Evolutionary conservation across 805 yeast species (phyloP), one percentile per base, ranked within the genome.

Genomic region (Wickerhamomyces alni): DNA sequence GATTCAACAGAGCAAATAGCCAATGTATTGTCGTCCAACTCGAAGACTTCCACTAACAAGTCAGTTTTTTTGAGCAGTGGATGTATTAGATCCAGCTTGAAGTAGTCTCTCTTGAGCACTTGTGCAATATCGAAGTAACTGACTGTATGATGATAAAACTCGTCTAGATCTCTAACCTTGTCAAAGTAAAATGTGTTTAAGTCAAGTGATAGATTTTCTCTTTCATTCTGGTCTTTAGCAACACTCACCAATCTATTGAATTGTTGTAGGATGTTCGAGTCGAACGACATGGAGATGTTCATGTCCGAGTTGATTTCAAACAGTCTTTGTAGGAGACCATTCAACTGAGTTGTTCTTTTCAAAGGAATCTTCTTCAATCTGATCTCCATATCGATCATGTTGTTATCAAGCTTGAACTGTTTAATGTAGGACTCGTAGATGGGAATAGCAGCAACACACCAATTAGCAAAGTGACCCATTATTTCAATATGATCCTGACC

Each of bases 41-140:
- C 34, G 34, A 55, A 46, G 10, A 54, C 34, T 30, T 55, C 58
- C 17, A 49, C 45, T 2, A 52, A 34, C 10, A 30, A 17, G 21
- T 33, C 31, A 13, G 13, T 18, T 9, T 33, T 15, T n/a, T 17
- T 31, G n/a, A 18, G 37, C 33, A n/a, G 3, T 25, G 30, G 39
- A 31, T 52, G 54, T 21, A 36, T 42, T 5, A 38, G 2, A 19
- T 42, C 42, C 11, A 48, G 42, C 33, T 53, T 45, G 33, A 55
- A 55, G 41, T 53, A 55, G 28, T 53, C 59, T 36, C 59, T 47
- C 21, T 46, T 43, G 2, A 45, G 31, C 19, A 53, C 41, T 9
- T 55, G 51, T 1, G 33, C 28, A 6, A 36, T 32, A 31, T 43
- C 38, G 42, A 55, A 55, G 37, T 45, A 55, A 1, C 46, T 39